Conservation (phyloP, 257 asterid species). For the Fraxinus anomala region DNA sequence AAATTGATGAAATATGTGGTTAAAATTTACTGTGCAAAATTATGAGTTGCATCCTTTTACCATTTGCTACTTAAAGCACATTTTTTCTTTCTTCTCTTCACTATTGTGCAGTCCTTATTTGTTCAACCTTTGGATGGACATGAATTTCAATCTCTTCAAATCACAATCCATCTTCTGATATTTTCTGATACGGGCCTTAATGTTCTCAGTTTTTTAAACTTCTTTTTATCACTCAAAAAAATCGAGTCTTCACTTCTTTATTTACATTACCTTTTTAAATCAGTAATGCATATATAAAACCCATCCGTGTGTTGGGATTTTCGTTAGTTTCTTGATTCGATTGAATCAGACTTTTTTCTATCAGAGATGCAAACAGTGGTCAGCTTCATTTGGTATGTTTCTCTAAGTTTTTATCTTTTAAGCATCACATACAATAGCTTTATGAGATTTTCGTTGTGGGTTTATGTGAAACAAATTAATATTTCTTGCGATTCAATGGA, state of each 20-base stretch:
- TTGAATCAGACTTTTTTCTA: constrained; percentile 21
- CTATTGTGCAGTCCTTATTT: constrained; percentile 34
- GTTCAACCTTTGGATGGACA: constrained; percentile 27
- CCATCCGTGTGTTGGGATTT: too few relatives aligned
- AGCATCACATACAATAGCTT: constrained; percentile 1
- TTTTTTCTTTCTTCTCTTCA: constrained; percentile 15
- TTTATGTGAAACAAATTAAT: too few relatives aligned
- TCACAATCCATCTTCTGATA: constrained; percentile 37
- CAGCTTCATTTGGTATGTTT: constrained; percentile 55
- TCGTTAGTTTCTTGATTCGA: constrained; percentile 16
- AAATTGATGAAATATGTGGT: too few relatives aligned
- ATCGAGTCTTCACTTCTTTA: constrained; percentile 19
- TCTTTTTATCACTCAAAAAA: constrained; percentile 16
- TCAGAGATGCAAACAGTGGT: constrained; percentile 45
- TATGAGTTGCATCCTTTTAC: constrained; percentile 29
- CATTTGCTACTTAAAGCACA: constrained; percentile 29
- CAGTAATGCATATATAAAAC: too few relatives aligned
- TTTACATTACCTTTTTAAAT: too few relatives aligned
- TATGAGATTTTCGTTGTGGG: constrained; percentile 21
- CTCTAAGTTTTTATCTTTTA: constrained; percentile 21
- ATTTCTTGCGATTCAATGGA: constrained; percentile 4
- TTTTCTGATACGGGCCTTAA: constrained; percentile 17
- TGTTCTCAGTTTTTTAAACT: constrained; percentile 26
- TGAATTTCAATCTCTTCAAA: constrained; percentile 33
- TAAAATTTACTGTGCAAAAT: not conserved